Evolutionary conservation across 2,329 filamentous ascomycete genomes (phyloP).

Genomic region (Fusarium napiforme): DNA sequence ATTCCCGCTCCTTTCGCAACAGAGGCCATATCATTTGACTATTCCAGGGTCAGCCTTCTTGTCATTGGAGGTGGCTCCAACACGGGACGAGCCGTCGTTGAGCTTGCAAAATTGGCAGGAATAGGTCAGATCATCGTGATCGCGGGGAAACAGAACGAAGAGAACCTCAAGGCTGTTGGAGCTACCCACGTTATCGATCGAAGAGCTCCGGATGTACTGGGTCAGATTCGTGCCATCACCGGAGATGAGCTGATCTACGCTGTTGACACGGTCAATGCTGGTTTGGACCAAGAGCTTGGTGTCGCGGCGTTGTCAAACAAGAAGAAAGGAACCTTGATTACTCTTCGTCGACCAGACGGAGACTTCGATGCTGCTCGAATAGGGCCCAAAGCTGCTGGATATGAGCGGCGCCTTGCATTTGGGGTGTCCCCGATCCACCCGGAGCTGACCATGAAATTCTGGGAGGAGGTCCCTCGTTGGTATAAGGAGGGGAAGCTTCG

Average conservation of each 20-base stretch:
- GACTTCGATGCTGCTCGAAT: background rate
- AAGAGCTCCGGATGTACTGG: background rate
- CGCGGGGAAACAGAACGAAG: background rate
- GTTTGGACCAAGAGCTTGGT: background rate
- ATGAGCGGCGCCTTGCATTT: background rate
- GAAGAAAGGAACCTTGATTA: background rate
- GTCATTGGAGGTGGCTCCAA: background rate
- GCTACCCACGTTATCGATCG: background rate
- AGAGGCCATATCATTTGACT: background rate
- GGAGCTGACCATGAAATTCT: background rate
- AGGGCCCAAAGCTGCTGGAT: background rate
- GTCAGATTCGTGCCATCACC: background rate
- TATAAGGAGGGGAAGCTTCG: background rate
- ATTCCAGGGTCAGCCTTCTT: background rate
- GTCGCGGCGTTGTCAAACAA: background rate
- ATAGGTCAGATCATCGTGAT: background rate
- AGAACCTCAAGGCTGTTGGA: background rate
- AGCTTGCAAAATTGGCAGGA: background rate
- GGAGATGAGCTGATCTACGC: background rate
- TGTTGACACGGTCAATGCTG: background rate
- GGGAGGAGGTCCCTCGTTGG: background rate
- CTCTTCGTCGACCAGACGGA: background rate
- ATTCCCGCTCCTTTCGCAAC: background rate
- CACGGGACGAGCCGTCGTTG: background rate
- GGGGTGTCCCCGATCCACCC: background rate